Evolutionary conservation across 495 filamentous ascomycete genomes (phyloP).

Genomic region (Trichodelitschia bisporula): DNA sequence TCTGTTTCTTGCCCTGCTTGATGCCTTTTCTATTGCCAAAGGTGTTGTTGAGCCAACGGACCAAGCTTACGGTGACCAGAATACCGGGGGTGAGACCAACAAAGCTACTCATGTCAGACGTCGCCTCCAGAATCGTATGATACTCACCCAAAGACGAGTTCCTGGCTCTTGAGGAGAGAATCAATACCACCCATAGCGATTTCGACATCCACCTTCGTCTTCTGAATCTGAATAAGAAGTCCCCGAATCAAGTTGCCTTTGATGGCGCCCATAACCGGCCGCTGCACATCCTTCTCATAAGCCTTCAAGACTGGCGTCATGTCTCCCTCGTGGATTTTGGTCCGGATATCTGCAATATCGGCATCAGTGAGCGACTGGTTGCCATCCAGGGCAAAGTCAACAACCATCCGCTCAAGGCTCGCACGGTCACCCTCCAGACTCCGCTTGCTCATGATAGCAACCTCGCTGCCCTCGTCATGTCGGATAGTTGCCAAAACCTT

Average conservation of each 20-base stretch:
- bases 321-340: slow-evolving; percentile 71
- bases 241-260: slow-evolving; percentile 72
- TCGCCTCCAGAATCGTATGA: neutral
- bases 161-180: slow-evolving; percentile 75
- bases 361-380: slow-evolving; percentile 23
- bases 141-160: slow-evolving; percentile 69
- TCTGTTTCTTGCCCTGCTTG: slow-evolving; percentile 28
- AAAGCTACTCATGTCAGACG: slow-evolving; percentile 32
- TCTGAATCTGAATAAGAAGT: slow-evolving; percentile 87
- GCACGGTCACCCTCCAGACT: slow-evolving; percentile 72
- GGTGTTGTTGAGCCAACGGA: slow-evolving; percentile 42
- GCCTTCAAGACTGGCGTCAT: slow-evolving; percentile 73
- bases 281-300: slow-evolving; percentile 67
- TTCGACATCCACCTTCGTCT: slow-evolving; percentile 96
- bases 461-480: slow-evolving; percentile 72
- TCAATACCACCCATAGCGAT: slow-evolving; percentile 90
- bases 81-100: slow-evolving; percentile 79
- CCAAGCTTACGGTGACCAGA: slow-evolving; percentile 50
- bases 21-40: slow-evolving; percentile 45
- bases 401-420: slow-evolving; percentile 89
- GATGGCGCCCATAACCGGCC: slow-evolving; percentile 54
- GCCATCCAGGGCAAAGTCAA: slow-evolving; percentile 74
- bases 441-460: slow-evolving; percentile 82
- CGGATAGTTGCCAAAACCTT: slow-evolving; percentile 79
- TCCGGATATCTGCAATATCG: slow-evolving; percentile 42